Evolutionary conservation across 2,329 filamentous ascomycete species (phyloP), one percentile per base, ranked within the genome.

Genomic region (Shiraia sp.): DNA sequence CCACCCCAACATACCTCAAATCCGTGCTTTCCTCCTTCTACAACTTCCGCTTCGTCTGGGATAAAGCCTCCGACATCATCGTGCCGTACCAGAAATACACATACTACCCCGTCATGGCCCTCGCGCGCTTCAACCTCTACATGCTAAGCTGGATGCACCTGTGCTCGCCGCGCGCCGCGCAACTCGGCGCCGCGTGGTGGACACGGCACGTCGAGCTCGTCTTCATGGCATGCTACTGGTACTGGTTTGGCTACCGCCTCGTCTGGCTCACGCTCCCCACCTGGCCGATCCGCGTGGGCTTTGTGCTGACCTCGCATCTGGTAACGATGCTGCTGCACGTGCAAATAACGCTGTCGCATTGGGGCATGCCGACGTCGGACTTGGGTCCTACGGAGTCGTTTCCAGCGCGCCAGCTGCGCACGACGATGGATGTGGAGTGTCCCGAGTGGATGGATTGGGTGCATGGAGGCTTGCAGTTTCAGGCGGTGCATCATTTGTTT

Each of bases 361-460:
- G 95, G 69, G 88, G 88, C 53, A 96, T 95, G 90, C 92, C 88
- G 56, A 96, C 90, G 0, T 80, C 88, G 9, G 89, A 96, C 58
- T 77, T 96, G 10, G 91, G 91, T 0, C 83, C 87, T 1, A 77
- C 85, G 36, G 90, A 96, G 66, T 93, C 88, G 0, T 96, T 96
- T 67, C 83, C 90, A 1, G 90, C 95, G 70, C 88, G 86, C 68
- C 93, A 95, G 86, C 77, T 96, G 32, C 85, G 91, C 54, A 96
- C 90, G 1, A 95, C 90, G 10, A 95, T 96, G 90, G 90, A 95
- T 51, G 84, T 95, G 15, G 89, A 93, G 64, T 95, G 90, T 62
- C 88, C 90, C 1, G 76, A 79, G 10, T 95, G 90, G 90, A 76
- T 95, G 10, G 90, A 95, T 64, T 95, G 90, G 64, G 81, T 95